Base-by-base conservation (phyloP, 2,329 filamentous ascomycete species). In the Colletotrichum higginsianum region DNA sequence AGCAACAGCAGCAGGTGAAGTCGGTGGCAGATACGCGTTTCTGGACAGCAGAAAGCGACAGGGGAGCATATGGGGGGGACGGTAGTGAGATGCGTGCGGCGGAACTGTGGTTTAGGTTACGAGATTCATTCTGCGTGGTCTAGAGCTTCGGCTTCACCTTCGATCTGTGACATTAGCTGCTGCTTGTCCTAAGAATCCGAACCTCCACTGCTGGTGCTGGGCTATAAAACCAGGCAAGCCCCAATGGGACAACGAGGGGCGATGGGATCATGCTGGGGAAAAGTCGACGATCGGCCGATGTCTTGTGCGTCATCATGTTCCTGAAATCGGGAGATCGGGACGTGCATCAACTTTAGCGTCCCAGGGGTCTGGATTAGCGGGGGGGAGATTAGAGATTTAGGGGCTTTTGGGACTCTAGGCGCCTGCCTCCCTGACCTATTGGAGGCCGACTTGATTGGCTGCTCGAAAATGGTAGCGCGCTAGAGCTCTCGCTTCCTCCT, bases 251-350 rank as follows among this genome's bases (percentile, higher is more conserved):
- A 12, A 6, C 26, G 52, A 16, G 46, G 46, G 11, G 40, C 46
- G 65, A 64, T 63, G 58, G 46, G 49, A 55, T 64, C 60, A 23
- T 40, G 65, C 65, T 64, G 53, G 65, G 56, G 52, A 69, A 58
- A 30, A 63, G 46, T 38, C 38, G 61, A 61, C 58, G 72, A 72
- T 73, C 69, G 72, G 53, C 69, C 69, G 72, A 73, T 73, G 72
- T 72, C 72, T 72, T 72, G 55, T 63, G 65, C 72, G 69, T 73
- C 72, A 73, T 66, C 58, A 66, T 53, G 72, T 72, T 73, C 50
- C 68, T 65, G 60, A 55, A 68, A 73, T 73, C 72, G 72, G 65
- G n/a, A 66, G 61, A 72, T 71, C 66, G 68, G 69, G 46, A 69
- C 60, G 53, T 60, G 60, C 69, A 72, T 69, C 58, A 40, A 56